Conservation (phyloP, 176 grass and related monocot genomes). For the Cenchrus americanus region DNA sequence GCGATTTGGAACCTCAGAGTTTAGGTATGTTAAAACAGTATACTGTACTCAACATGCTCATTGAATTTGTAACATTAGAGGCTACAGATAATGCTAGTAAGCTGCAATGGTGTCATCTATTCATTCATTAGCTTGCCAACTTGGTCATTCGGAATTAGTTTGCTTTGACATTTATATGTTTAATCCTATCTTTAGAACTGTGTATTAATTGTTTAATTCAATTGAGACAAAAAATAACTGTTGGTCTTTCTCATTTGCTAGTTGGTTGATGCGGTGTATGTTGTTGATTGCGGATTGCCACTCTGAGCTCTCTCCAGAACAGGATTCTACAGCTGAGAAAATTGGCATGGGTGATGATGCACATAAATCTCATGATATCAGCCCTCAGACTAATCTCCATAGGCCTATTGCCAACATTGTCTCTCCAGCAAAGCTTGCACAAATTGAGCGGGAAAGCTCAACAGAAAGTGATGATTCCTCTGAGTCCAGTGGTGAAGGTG, state of each 20-base stretch:
- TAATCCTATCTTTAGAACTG: background rate
- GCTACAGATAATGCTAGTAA: background rate
- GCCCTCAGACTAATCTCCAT: conserved; percentile 32
- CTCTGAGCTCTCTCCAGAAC: conserved; percentile 28
- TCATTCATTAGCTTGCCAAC: background rate
- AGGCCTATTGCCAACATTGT: conserved; percentile 51
- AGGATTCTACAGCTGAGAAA: conserved; percentile 31
- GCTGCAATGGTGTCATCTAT: background rate
- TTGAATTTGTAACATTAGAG: background rate
- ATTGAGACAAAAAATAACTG: conserved; percentile 35
- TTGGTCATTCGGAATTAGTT: conserved; percentile 31
- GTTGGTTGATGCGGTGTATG: conserved; percentile 70
- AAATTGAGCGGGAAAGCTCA: conserved; percentile 86
- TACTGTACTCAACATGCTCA: background rate
- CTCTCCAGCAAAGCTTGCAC: conserved; percentile 90
- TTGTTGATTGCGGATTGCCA: conserved; percentile 57
- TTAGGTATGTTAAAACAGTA: conserved; percentile 59
- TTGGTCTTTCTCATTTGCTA: conserved; percentile 51
- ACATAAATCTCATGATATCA: conserved; percentile 32
- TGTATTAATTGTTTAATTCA: background rate
- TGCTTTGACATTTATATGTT: conserved; percentile 14
- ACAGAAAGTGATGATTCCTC: conserved; percentile 66
- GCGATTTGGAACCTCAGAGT: conserved; percentile 83
- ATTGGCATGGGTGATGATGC: conserved; percentile 36
- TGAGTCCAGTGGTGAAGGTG: conserved; percentile 62